Conservation (phyloP, 2,329 filamentous ascomycete species). For the Trichophyton simii region DNA sequence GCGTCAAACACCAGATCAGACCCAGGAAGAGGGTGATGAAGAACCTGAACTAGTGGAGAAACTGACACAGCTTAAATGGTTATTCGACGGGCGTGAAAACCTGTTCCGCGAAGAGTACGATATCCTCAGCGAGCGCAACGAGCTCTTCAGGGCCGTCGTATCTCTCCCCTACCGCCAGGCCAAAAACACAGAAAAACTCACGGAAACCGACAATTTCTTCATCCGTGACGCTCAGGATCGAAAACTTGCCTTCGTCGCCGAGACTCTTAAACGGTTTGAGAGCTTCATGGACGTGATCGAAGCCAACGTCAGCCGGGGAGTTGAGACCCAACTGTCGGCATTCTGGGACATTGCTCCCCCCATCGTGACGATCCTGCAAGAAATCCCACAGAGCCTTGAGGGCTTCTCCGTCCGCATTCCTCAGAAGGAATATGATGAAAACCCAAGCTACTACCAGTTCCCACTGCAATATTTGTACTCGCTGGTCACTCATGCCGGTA, state of each 20-base stretch:
- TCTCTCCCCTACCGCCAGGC: slow-evolving; percentile 64
- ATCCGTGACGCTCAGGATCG: slow-evolving; percentile 62
- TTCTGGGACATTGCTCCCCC: slow-evolving; percentile 97
- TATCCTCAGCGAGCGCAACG: slow-evolving; percentile 70
- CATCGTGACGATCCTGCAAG: slow-evolving; percentile 63
- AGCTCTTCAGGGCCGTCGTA: slow-evolving; percentile 74
- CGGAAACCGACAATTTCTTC: slow-evolving; percentile 72
- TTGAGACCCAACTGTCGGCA: slow-evolving; percentile 80
- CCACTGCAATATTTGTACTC: slow-evolving; percentile 86
- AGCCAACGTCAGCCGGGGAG: slow-evolving; percentile 70
- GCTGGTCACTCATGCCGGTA: slow-evolving; percentile 73
- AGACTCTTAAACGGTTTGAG: slow-evolving; percentile 59
- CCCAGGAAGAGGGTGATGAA: slow-evolving; percentile 90
- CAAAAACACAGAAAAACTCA: slow-evolving; percentile 65
- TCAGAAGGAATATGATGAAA: slow-evolving; percentile 66
- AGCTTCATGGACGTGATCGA: slow-evolving; percentile 71
- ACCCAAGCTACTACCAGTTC: slow-evolving; percentile 64
- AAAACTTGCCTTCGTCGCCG: slow-evolving; percentile 55
- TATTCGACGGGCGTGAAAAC: slow-evolving; percentile 85
- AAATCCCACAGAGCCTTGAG: slow-evolving; percentile 49
- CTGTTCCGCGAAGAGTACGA: slow-evolving; percentile 78
- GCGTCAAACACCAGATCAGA: slow-evolving; percentile 60
- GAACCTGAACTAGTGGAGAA: slow-evolving; percentile 89
- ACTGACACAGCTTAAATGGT: slow-evolving; percentile 87
- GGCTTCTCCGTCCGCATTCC: slow-evolving; percentile 68